Evolutionary conservation across 2,329 filamentous ascomycete genomes (phyloP), one percentile per base, ranked within the genome.

Genomic region (Alternaria brassicae): DNA sequence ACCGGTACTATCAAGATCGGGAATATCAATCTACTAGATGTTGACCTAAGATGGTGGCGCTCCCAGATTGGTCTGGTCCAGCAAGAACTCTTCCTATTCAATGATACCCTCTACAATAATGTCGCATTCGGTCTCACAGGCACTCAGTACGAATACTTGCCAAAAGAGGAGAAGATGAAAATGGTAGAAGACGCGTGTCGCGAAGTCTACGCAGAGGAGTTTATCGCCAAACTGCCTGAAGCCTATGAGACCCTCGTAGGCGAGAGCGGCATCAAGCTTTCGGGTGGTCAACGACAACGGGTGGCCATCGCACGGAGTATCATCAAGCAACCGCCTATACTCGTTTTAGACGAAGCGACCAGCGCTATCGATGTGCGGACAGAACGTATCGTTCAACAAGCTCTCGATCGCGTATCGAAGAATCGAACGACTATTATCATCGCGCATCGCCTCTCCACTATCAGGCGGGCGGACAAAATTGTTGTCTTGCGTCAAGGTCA

Each of bases 251-350:
- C 91, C 0, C 78, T 85, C 8, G 91, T 95, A 1, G 92, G 92
- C 1, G 91, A 94, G 71, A 85, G 85, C 27, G 92, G 92, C 4
- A 89, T 90, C 47, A 92, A 91, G 72, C 80, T 96, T 1, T 92
- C 89, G 10, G 90, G 91, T n/a, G 92, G 92, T 1, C 92, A 96
- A 74, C 86, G 91, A n/a, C 92, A 96, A 74, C 86, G 92, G 5
- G 84, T 96, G 23, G 89, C 91, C 2, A 92, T 93, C 61, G 90
- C 90, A 0, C 82, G 90, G 7, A 88, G 88, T 10, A 87, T 92
- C 27, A 82, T 92, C 53, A 86, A 88, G 44, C 80, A 87, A 50
- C 90, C 90, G 0, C 79, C 81, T 0, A 85, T 93, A 2, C 78
- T 93, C 3, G 84, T 93, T 6, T 80, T 95, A 7, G 90, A 95